phyloP scores from a whole-genome alignment of 345 rosid genomes.

The Triadica sebifera region DNA sequence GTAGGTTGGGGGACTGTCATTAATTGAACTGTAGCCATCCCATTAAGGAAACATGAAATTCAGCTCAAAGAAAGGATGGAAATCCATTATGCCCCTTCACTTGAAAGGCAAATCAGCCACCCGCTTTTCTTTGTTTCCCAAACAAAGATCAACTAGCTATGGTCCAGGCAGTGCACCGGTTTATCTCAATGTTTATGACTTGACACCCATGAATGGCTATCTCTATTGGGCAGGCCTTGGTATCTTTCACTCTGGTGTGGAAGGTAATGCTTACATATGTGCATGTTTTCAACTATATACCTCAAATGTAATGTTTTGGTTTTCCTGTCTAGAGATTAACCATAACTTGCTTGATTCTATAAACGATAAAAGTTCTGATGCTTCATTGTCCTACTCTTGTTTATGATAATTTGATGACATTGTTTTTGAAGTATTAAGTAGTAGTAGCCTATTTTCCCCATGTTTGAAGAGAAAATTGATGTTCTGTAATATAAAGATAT shows the following conservation, averaged over 20 bases:
- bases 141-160: slow-evolving; percentile 20
- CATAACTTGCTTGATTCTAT: not conserved
- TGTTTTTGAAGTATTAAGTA: not conserved
- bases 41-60: slow-evolving; percentile 29
- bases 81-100: slow-evolving; percentile 28
- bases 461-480: too few relatives aligned
- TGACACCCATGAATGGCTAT: slow-evolving; percentile 38
- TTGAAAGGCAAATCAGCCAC: slow-evolving; percentile 31
- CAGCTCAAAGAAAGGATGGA: slow-evolving; percentile 30
- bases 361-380: not conserved
- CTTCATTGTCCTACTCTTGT: not conserved
- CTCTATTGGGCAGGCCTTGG: slow-evolving; percentile 40
- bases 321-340: not conserved
- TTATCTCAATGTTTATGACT: slow-evolving; percentile 34
- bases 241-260: slow-evolving; percentile 37
- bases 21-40: slow-evolving; percentile 23
- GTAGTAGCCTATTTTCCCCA: not conserved
- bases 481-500: too few relatives aligned
- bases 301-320: not conserved
- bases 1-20: slow-evolving; percentile 43
- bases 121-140: slow-evolving; percentile 32
- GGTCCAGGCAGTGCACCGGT: slow-evolving; percentile 31
- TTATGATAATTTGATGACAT: not conserved
- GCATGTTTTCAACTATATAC: not conserved
- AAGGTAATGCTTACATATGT: slow-evolving; percentile 17